Evolutionary conservation across 2,329 filamentous ascomycete genomes (phyloP), one percentile per base, ranked within the genome.

Genomic region (Diaporthe sp.): DNA sequence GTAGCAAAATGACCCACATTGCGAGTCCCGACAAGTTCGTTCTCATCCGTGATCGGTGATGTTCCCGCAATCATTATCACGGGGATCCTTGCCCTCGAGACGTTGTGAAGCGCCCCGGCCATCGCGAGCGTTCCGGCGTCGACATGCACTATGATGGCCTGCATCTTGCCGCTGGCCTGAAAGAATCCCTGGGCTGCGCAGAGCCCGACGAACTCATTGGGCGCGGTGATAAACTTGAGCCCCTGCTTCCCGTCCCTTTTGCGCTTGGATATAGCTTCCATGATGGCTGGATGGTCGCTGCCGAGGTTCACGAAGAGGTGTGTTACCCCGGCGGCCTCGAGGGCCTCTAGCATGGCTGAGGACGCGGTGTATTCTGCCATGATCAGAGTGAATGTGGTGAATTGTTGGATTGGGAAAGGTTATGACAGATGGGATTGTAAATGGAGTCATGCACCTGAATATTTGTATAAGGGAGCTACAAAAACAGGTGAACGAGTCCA

Each of bases 301-400:
- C 88, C 88, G 10, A 89, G 80, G 75, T 90, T 89, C 60, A 88
- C 88, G 70, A 90, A 90, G 74, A 87, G 85, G 82, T 89, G 85
- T 44, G 83, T 86, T 67, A 89, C 85, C 57, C 87, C 88, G 8
- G 87, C 86, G 2, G 92, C 90, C 88, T 90, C 92, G 49, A 93
- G 83, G 44, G 90, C 89, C 84, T 92, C 91, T 78, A 93, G 92
- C 84, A 93, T 93, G 79, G 91, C 92, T 78, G 90, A 91, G 0
- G 91, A 92, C 31, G 92, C 89, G 39, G 92, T 93, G 81, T 28
- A 55, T 55, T 55, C 51, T 55, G 51, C 51, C 51, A 55, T 55
- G n/a, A 3, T 17, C 25, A 55, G 25, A 25, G n/a, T 55, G 4
- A 28, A 1, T 1, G 12, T 12, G 12, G 25, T 28, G 51, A 55